Percentiles rank a stretch among this genome's conserved stretches.
phyloP scores from a whole-genome alignment of 2,329 filamentous ascomycete genomes.

The Sordariomycetes sp. region DNA sequence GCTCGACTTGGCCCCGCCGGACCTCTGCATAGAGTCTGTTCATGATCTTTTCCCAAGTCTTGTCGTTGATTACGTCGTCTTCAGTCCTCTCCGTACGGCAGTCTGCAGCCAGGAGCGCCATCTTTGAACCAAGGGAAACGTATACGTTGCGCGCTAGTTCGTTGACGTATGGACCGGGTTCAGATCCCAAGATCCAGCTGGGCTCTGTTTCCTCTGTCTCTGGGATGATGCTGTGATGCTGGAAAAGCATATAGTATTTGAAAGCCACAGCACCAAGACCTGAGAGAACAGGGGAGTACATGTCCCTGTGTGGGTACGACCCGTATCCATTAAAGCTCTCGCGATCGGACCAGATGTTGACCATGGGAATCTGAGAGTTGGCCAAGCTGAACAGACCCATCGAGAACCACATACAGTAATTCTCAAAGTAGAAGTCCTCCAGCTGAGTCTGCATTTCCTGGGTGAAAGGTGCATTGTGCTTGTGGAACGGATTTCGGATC shows the following conservation, averaged over 20 bases:
- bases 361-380: slow-evolving; percentile 91
- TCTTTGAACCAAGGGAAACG: slow-evolving; percentile 68
- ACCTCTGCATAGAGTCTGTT: slow-evolving; percentile 79
- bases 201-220: slow-evolving; percentile 80
- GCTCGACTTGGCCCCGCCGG: slow-evolving; percentile 74
- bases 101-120: slow-evolving; percentile 81
- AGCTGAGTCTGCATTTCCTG: slow-evolving; percentile 79
- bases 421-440: slow-evolving; percentile 78
- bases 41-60: slow-evolving; percentile 80
- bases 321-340: slow-evolving; percentile 88
- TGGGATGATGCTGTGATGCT: slow-evolving; percentile 78
- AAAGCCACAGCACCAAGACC: slow-evolving; percentile 87
- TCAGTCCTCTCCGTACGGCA: slow-evolving; percentile 84
- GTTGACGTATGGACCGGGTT: slow-evolving; percentile 81
- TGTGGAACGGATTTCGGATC: slow-evolving; percentile 70
- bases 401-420: slow-evolving; percentile 93
- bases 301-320: slow-evolving; percentile 86
- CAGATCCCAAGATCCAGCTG: slow-evolving; percentile 77
- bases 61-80: slow-evolving; percentile 69
- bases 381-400: slow-evolving; percentile 91
- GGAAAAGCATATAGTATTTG: slow-evolving; percentile 98
- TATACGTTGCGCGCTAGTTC: slow-evolving; percentile 80
- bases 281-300: slow-evolving; percentile 81
- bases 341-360: slow-evolving; percentile 97
- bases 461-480: slow-evolving; percentile 70